Evolutionary conservation across 805 yeast species (phyloP), one percentile per base, ranked within the genome.

Genomic region (Zygosaccharomyces bailii): DNA sequence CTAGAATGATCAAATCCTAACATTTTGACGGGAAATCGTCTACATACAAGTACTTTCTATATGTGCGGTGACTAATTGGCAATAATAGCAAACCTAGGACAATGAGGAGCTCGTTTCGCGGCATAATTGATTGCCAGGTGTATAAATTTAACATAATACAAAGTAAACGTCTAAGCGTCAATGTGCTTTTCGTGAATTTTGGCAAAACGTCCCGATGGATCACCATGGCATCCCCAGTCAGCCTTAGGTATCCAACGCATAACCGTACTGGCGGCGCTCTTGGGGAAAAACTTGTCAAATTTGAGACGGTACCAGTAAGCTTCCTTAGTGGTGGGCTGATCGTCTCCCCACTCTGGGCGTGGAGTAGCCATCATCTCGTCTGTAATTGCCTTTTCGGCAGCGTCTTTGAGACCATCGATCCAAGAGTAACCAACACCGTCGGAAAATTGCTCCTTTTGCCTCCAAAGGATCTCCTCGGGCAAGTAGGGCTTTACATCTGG

Each of bases 161-260:
- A 16, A 27, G 14, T n/a, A 27, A 27, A 27, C 2, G 31, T 27
- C 31, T 25, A 37, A 25, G 32, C n/a, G 16, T 63, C 65, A 49
- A 82, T 78, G 53, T 83, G 79, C 59, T 83, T 67, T 45, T 86
- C 90, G 69, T 93, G 99, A 58, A 85, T 80, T 73, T 86, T 80
- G 56, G 96, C 97, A 65, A 75, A 91, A 74, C 99, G 86, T 55
- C 99, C 99, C 45, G 96, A 86, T 43, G 99, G 99, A 71, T 93
- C 99, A 60, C 84, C 96, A 63, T 90, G 89, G 73, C 99, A 93
- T 56, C 99, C 99, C 99, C 99, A 93, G 70, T 93, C 99, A 52
- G 98, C 98, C 78, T 93, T 93, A 67, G 99, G 99, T 70, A 93
- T 72, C 99, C 99, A 93, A 78, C 99, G 85, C 97, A 87, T 89